Conservation (phyloP, 2,329 filamentous ascomycete species). For the Colletotrichum tropicicola region DNA sequence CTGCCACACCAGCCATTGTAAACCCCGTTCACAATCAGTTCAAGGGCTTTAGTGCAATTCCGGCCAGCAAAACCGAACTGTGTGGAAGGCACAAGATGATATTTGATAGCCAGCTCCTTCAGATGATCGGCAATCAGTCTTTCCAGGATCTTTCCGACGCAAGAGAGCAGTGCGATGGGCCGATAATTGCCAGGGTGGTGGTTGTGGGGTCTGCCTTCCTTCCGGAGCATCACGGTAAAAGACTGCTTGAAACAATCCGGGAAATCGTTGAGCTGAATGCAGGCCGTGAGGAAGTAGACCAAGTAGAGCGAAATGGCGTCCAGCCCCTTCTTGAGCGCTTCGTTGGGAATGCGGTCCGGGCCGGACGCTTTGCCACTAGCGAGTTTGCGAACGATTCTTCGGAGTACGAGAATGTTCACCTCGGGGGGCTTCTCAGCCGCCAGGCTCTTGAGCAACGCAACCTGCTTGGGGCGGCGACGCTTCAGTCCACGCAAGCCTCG, state of each 20-base stretch:
- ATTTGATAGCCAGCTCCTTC: background rate
- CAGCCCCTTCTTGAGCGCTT: background rate
- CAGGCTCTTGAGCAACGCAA: too few species aligned
- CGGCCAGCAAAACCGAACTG: background rate
- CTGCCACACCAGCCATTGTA: background rate
- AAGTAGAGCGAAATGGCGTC: fast-evolving
- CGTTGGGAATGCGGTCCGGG: background rate
- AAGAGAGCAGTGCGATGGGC: background rate
- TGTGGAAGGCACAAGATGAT: background rate
- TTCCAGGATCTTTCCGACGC: background rate
- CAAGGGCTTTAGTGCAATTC: background rate
- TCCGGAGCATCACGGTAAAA: background rate
- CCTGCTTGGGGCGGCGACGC: too few species aligned
- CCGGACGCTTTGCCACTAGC: too few species aligned
- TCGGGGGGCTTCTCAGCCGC: too few species aligned
- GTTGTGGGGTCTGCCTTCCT: background rate
- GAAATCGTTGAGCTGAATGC: background rate
- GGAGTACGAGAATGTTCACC: too few species aligned
- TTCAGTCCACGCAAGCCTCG: too few species aligned
- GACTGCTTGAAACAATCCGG: background rate
- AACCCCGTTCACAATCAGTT: background rate
- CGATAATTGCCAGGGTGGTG: background rate
- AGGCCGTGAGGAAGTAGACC: background rate
- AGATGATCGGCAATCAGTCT: background rate
- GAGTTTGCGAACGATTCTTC: background rate